A percentile compares a stretch with the other conserved stretches of the same genome.
Evolutionary conservation across 306 rosid genomes (phyloP).

Genomic region (Medicago arabica): DNA sequence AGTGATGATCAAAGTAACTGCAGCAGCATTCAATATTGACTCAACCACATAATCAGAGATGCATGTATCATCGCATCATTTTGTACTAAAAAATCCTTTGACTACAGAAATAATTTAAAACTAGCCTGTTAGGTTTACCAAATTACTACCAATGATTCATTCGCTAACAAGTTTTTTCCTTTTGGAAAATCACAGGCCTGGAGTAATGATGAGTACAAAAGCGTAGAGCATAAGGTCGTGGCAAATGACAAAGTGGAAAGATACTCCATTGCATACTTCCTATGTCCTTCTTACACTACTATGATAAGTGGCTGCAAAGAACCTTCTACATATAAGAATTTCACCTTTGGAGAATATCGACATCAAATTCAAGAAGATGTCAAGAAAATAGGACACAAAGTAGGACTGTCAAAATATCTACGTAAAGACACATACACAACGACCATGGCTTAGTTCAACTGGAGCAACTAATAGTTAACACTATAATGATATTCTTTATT

Average conservation of each 20-base stretch:
- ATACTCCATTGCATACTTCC: constrained; percentile 81
- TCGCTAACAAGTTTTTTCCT: constrained; percentile 39
- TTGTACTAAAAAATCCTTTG: background rate
- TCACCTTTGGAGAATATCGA: constrained; percentile 85
- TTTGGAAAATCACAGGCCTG: constrained; percentile 68
- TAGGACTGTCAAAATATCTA: constrained; percentile 78
- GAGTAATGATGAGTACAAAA: constrained; percentile 86
- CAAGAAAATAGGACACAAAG: constrained; percentile 69
- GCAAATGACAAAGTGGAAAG: constrained; percentile 63
- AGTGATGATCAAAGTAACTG: background rate
- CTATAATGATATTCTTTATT: constrained; percentile 25
- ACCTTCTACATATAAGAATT: constrained; percentile 70
- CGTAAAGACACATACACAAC: constrained; percentile 32
- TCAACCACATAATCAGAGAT: constrained; percentile 27
- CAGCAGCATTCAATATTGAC: constrained; percentile 39
- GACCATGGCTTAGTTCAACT: constrained; percentile 27
- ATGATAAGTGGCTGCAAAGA: constrained; percentile 68
- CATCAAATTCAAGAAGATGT: constrained; percentile 78
- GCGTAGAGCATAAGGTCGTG: constrained; percentile 88
- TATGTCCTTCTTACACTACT: constrained; percentile 84
- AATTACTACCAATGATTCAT: constrained; percentile 3
- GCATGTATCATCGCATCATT: constrained; percentile 26
- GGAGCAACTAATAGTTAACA: constrained; percentile 16
- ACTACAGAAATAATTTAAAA: background rate
- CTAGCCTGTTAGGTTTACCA: background rate